Conservation (phyloP, 352 stramenopile species). For the Pythium phragmiticola region DNA sequence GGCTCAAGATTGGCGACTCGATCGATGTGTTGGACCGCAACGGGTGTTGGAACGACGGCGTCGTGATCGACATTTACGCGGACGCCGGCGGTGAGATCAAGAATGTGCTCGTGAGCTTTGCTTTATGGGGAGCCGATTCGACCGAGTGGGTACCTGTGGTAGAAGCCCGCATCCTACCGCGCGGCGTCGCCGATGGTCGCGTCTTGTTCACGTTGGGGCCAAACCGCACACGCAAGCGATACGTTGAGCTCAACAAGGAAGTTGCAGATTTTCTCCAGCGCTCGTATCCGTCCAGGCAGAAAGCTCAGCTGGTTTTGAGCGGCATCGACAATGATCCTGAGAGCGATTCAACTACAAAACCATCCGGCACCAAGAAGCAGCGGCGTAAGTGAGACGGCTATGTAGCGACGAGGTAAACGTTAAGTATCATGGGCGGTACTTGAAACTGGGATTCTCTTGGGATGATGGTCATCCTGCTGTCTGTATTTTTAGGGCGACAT, state of each 20-base stretch:
- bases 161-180: slow-evolving; percentile 72
- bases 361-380: slow-evolving; percentile 21
- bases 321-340: background rate
- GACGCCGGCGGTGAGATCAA: slow-evolving; percentile 42
- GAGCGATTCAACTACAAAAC: background rate
- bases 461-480: background rate
- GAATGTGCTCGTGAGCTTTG: slow-evolving; percentile 66
- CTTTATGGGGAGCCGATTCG: slow-evolving; percentile 51
- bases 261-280: slow-evolving; percentile 51
- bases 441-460: background rate
- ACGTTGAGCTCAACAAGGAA: slow-evolving; percentile 46
- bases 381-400: slow-evolving; percentile 5
- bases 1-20: slow-evolving; percentile 51
- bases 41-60: slow-evolving; percentile 78
- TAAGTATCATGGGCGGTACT: slow-evolving; percentile 16
- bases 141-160: slow-evolving; percentile 71
- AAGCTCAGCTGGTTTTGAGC: background rate
- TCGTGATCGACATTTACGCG: slow-evolving; percentile 60
- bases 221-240: slow-evolving; percentile 37
- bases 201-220: slow-evolving; percentile 41
- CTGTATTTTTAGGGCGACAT: background rate
- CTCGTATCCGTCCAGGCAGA: slow-evolving; percentile 47
- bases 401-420: slow-evolving; percentile 9
- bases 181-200: slow-evolving; percentile 55
- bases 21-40: slow-evolving; percentile 80